These are phyloP conservation scores for Pulveroboletus sp. DNA, from an alignment of 768 basidiomycete genomes.

Conservation along the genomic window DNA sequence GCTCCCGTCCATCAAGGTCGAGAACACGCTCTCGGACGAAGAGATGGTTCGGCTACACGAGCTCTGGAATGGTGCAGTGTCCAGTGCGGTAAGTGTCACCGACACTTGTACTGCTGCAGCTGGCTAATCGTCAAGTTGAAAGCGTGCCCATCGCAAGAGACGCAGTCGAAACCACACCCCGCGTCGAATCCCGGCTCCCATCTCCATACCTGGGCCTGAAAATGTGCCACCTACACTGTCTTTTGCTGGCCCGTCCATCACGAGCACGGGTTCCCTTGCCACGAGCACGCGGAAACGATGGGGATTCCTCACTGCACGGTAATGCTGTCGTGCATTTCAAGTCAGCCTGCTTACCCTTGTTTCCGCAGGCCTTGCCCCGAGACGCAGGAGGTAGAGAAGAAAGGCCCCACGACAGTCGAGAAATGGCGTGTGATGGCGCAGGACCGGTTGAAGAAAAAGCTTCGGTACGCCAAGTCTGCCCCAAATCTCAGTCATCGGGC, in stretches of 20 bases:
- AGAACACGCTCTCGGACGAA: constrained; percentile 14
- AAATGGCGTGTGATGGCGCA: constrained; percentile 12
- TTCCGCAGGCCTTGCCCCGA: constrained; percentile 12
- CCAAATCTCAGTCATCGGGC: constrained; percentile 17
- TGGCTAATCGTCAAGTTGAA: constrained; percentile 1
- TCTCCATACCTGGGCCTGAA: constrained; percentile 10
- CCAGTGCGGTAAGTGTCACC: constrained; percentile 17
- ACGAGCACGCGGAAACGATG: constrained; percentile 6
- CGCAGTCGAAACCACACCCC: not conserved
- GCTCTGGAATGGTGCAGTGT: constrained; percentile 25
- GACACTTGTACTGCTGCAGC: not conserved
- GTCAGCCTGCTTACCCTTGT: not conserved
- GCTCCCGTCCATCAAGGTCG: constrained; percentile 15
- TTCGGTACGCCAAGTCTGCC: constrained; percentile 20
- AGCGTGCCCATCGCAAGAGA: constrained; percentile 25
- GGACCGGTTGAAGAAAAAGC: constrained; percentile 16
- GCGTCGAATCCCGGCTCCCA: constrained; percentile 7
- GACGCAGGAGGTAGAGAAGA: constrained; percentile 6
- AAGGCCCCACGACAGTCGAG: constrained; percentile 1
- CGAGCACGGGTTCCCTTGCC: not conserved
- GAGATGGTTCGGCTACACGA: constrained; percentile 18
- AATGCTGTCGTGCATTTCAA: not conserved
- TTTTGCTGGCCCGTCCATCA: constrained; percentile 2
- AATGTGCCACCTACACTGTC: not conserved
- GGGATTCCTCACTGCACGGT: constrained; percentile 24